These are phyloP conservation scores for Bacterosira constricta DNA, from an alignment of 108 stramenopile genomes.

Conservation along the genomic window DNA sequence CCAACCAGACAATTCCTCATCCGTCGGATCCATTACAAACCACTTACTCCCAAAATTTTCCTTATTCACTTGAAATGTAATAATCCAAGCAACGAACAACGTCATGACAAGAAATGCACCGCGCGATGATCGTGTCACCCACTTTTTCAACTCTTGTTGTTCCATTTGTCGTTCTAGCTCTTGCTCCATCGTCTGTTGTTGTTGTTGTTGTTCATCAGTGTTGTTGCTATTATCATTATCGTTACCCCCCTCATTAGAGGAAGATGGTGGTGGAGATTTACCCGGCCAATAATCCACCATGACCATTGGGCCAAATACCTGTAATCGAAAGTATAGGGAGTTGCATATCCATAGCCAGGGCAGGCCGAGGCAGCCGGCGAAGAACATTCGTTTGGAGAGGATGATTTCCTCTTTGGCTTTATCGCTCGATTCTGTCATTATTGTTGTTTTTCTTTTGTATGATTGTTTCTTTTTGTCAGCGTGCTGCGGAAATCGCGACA, in stretches of 20 bases:
- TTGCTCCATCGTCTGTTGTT: slow-evolving; percentile 9
- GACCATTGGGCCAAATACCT: slow-evolving; percentile 42
- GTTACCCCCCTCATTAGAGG: neutral
- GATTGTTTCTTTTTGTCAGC: no score
- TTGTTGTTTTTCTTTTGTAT: no score
- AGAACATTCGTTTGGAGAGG: slow-evolving; percentile 70
- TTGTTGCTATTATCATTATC: neutral
- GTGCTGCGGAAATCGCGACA: no score
- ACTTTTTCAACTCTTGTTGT: slow-evolving; percentile 43
- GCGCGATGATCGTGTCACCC: slow-evolving; percentile 68
- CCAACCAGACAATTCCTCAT: slow-evolving; percentile 68
- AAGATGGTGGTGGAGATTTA: neutral
- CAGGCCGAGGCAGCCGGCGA: slow-evolving; percentile 74
- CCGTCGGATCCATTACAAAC: slow-evolving; percentile 61
- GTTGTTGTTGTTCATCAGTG: neutral
- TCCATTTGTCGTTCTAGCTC: slow-evolving; percentile 16
- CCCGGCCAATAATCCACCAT: slow-evolving; percentile 49
- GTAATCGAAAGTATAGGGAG: slow-evolving; percentile 51
- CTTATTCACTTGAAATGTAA: slow-evolving; percentile 65
- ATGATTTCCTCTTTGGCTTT: slow-evolving; percentile 43
- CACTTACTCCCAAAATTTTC: slow-evolving; percentile 57
- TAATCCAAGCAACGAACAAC: slow-evolving; percentile 71
- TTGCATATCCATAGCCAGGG: slow-evolving; percentile 91
- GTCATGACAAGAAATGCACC: slow-evolving; percentile 51
- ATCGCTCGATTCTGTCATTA: slow-evolving; percentile 5